Conservation (phyloP, 2,329 filamentous ascomycete genomes). For the Canariomyces notabilis region DNA sequence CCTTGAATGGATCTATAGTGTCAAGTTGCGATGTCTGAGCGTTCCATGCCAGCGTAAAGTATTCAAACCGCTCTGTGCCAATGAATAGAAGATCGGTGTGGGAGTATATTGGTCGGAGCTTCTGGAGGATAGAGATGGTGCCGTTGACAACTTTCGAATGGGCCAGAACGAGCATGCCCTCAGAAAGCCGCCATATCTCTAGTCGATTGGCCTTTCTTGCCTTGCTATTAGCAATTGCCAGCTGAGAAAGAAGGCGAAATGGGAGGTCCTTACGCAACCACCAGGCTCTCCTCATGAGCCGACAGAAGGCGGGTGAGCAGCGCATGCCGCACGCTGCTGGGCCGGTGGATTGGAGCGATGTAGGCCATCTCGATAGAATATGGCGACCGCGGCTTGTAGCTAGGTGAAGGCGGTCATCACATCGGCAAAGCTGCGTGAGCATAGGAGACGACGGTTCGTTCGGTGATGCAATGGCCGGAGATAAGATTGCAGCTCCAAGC, state of each 20-base stretch:
- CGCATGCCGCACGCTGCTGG: slow-evolving; percentile 87
- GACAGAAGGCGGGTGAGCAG: slow-evolving; percentile 73
- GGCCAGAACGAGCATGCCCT: slow-evolving; percentile 59
- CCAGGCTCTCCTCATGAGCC: slow-evolving; percentile 70
- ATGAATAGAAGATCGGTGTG: slow-evolving; percentile 83
- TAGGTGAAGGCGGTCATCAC: slow-evolving; percentile 9
- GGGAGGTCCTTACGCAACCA: slow-evolving; percentile 67
- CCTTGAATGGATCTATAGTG: slow-evolving; percentile 47
- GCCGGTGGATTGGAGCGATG: slow-evolving; percentile 84
- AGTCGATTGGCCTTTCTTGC: slow-evolving; percentile 75
- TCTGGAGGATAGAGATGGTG: slow-evolving; percentile 78
- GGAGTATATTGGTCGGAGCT: slow-evolving; percentile 68
- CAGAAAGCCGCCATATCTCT: slow-evolving; percentile 70
- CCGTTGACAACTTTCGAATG: slow-evolving; percentile 74
- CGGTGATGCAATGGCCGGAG: slow-evolving; percentile 20
- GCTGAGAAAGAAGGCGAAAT: slow-evolving; percentile 1
- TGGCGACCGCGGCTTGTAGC: slow-evolving; percentile 2
- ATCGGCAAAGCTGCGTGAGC: slow-evolving; percentile 9
- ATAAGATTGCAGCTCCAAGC: slow-evolving; percentile 17
- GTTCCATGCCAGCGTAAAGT: slow-evolving; percentile 88
- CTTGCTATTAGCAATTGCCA: slow-evolving; percentile 7
- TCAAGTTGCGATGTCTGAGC: slow-evolving; percentile 45
- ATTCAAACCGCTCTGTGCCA: slow-evolving; percentile 83
- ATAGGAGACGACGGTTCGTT: slow-evolving; percentile 1
- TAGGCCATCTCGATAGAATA: slow-evolving; percentile 67